Conservation (phyloP, 371 early-diverging fungal genomes). For the Mortierella sp. region DNA sequence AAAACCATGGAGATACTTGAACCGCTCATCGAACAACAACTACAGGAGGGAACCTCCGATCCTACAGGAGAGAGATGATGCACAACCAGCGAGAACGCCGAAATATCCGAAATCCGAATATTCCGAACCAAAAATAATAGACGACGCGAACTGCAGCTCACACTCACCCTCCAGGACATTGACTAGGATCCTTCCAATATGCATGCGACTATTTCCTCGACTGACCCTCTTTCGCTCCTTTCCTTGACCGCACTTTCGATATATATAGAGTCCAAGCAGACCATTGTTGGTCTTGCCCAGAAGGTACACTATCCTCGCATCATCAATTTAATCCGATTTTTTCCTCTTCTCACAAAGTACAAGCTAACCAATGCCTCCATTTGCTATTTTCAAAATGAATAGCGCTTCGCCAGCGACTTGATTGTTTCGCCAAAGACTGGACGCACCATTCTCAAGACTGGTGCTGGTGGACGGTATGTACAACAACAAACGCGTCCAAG, state of each 20-base stretch:
- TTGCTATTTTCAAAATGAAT: constrained; percentile 20
- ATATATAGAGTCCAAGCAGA: constrained; percentile 52
- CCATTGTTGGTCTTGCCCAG: constrained; percentile 40
- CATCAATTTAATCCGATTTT: not conserved
- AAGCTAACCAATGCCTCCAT: not conserved
- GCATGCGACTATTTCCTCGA: not conserved
- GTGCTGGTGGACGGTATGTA: constrained; percentile 79
- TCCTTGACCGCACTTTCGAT: not conserved
- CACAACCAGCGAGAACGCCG: not conserved
- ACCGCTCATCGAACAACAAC: not conserved
- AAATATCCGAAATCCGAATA: constrained; percentile 7
- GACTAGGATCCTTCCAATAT: not conserved
- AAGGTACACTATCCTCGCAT: too few species aligned
- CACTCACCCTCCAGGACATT: not conserved
- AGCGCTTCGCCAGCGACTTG: constrained; percentile 79
- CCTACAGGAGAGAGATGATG: not conserved
- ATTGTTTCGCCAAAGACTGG: constrained; percentile 77
- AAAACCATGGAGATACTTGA: too few species aligned
- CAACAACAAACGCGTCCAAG: not conserved
- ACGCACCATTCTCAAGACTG: constrained; percentile 75
- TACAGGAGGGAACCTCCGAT: not conserved
- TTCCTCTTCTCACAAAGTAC: not conserved
- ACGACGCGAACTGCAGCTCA: not conserved
- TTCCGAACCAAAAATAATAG: not conserved
- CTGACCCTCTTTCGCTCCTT: not conserved